A percentile compares a stretch with the other conserved stretches of the same genome.
Conservation (phyloP, 169 alveolate genomes). For the Eimeria brunetti region DNA sequence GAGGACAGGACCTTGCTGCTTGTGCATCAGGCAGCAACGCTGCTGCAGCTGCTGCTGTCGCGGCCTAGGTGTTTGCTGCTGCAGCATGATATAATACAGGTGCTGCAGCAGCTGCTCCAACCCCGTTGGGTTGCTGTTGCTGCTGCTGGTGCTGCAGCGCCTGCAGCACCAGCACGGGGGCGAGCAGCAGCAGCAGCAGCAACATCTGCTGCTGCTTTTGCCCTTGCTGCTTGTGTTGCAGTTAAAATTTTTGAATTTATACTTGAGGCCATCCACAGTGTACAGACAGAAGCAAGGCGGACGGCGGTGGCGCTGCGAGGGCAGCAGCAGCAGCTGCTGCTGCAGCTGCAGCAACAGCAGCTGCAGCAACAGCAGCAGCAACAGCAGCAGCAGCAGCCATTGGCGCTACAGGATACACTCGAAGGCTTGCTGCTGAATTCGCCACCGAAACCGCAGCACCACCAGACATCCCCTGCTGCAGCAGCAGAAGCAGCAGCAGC, state of each 20-base stretch:
- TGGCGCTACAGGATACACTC: not conserved
- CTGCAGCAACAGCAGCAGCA: constrained; percentile 5
- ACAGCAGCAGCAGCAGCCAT: not conserved
- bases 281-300: constrained; percentile 49
- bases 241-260: constrained; percentile 50
- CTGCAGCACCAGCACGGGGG: constrained; percentile 12
- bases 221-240: constrained; percentile 73
- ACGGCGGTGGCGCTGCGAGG: constrained; percentile 26
- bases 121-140: constrained; percentile 2
- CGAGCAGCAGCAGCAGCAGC: constrained; percentile 66
- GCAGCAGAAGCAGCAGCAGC: constrained; percentile 44
- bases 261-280: constrained; percentile 13
- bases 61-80: constrained; percentile 45
- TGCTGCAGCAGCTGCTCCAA: constrained; percentile 65
- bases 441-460: not conserved
- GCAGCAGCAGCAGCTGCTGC: constrained; percentile 12
- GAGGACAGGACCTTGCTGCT: constrained; percentile 17
- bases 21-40: constrained; percentile 6
- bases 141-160: not conserved
- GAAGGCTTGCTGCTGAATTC: not conserved
- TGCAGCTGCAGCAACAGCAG: constrained; percentile 42
- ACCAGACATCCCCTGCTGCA: not conserved
- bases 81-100: constrained; percentile 45
- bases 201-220: not conserved
- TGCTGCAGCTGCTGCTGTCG: constrained; percentile 39